Base-by-base conservation (phyloP, 2,329 filamentous ascomycete species). In the Periconia digitata region DNA sequence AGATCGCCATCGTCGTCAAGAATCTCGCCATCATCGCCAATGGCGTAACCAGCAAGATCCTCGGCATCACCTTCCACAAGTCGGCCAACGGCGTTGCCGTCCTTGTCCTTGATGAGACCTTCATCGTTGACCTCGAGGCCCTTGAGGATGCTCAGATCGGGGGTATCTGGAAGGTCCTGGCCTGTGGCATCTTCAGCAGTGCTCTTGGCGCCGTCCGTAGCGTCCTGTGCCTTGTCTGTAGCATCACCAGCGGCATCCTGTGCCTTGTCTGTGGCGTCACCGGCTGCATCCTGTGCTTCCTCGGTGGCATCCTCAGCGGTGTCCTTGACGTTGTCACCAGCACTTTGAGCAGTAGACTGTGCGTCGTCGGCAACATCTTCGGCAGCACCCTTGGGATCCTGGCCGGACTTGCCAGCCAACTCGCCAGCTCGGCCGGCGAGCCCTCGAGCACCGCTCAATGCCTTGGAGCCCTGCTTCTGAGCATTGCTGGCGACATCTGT, bases 1-100 rank as follows among this genome's bases (percentile, higher is more conserved):
- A 81, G 74, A 53, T 80, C 75, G 20, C 79, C 79, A 51, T 79
- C 75, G 36, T 81, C 76, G 49, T 81, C 77, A 20, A 82, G 73
- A 23, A 82, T 81, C 57, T 81, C 78, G 48, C 79, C 79, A 13
- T 80, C 72, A 32, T 80, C 75, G 47, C 79, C 78, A 49, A 80
- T 79, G 15, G 69, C 71, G 60, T 80, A 80, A 29, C 78, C 78
- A 42, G 68, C 73, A 39, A 79, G 76, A 51, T 79, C 76, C 60
- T 79, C 76, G 18, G 76, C 76, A 47, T 79, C 77, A 49, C 77
- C 78, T 59, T 80, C 78, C 23, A 74, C 75, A 36, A 80, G 75
- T 42, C 72, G 72, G 46, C 76, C 78, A 44, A 80, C 64, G 3
- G 70, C 59, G 43, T 78, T 77, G 57, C 78, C 78, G 24, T 79